A percentile compares a stretch with the other conserved stretches of the same genome.
Evolutionary conservation across 768 basidiomycete genomes (phyloP).

Genomic region (Hygrocybe coccinea): DNA sequence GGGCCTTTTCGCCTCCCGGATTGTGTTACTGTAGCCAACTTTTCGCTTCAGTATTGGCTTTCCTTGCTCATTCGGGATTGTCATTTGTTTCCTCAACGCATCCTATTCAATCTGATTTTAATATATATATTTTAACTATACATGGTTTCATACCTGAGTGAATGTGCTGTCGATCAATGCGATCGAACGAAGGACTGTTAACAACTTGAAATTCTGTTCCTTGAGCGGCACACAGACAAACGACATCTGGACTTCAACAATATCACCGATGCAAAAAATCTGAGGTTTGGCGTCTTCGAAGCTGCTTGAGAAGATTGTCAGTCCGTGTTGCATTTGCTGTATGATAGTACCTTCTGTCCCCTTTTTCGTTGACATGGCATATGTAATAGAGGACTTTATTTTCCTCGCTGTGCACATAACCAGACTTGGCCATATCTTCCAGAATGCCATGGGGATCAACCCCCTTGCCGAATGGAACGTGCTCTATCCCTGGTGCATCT

Average conservation of each 20-base stretch:
- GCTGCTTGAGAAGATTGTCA: neutral
- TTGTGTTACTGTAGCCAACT: neutral
- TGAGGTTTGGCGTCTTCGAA: neutral
- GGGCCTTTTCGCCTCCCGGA: neutral
- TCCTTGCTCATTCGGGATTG: too few species aligned
- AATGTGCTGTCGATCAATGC: too few species aligned
- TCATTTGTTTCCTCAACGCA: neutral
- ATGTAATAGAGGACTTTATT: neutral
- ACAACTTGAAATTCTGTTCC: too few species aligned
- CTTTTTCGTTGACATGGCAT: neutral
- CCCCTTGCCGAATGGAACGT: neutral
- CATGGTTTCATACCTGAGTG: constrained; percentile 6
- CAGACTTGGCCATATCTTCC: neutral
- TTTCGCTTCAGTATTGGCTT: neutral
- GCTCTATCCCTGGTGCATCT: neutral
- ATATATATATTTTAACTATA: neutral
- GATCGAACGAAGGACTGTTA: too few species aligned
- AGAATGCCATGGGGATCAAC: neutral
- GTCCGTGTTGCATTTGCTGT: neutral
- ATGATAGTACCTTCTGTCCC: neutral
- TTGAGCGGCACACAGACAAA: too few species aligned
- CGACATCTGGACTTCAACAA: constrained; percentile 12
- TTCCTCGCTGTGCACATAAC: neutral
- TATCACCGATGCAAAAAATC: constrained; percentile 11
- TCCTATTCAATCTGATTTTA: neutral